These are phyloP conservation scores for Aphanoascus verrucosus DNA, from an alignment of 2,329 filamentous ascomycete genomes.

Conservation along the genomic window DNA sequence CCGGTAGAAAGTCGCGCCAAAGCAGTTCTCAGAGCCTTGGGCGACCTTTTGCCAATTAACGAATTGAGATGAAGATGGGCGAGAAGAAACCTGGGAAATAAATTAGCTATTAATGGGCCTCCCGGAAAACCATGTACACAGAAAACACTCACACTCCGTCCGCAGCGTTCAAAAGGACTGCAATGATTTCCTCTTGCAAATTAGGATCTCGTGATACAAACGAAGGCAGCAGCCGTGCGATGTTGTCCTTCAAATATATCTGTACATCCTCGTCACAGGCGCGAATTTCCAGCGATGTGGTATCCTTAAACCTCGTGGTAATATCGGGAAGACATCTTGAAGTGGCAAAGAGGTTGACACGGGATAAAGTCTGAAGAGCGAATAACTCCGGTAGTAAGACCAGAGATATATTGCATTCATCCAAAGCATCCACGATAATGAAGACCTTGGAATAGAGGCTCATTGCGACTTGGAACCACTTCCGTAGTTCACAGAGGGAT, in stretches of 20 bases:
- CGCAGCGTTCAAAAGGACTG: slow-evolving; percentile 10
- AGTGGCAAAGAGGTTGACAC: slow-evolving; percentile 11
- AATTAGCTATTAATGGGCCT: neutral
- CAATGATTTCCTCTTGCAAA: slow-evolving; percentile 14
- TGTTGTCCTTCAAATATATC: slow-evolving; percentile 13
- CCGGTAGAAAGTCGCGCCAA: slow-evolving; percentile 26
- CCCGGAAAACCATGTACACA: slow-evolving; percentile 15
- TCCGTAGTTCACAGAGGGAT: slow-evolving; percentile 10
- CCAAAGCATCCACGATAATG: slow-evolving; percentile 19
- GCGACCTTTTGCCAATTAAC: slow-evolving; percentile 14
- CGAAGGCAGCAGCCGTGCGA: slow-evolving; percentile 6
- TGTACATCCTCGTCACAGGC: slow-evolving; percentile 12
- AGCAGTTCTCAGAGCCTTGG: slow-evolving; percentile 25
- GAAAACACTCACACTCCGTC: slow-evolving; percentile 18
- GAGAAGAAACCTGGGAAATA: slow-evolving; percentile 21
- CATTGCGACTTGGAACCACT: slow-evolving; percentile 1
- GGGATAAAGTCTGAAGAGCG: neutral
- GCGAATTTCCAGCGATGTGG: neutral
- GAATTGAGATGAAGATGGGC: slow-evolving; percentile 20
- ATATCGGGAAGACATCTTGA: slow-evolving; percentile 12
- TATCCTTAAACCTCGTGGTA: slow-evolving; percentile 1
- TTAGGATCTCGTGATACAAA: slow-evolving; percentile 8
- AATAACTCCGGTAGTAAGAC: slow-evolving; percentile 1
- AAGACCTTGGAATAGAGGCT: slow-evolving; percentile 11
- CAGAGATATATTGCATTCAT: slow-evolving; percentile 14